phyloP scores from a whole-genome alignment of 2,329 filamentous ascomycete genomes.

The Diaporthe longicolla region DNA sequence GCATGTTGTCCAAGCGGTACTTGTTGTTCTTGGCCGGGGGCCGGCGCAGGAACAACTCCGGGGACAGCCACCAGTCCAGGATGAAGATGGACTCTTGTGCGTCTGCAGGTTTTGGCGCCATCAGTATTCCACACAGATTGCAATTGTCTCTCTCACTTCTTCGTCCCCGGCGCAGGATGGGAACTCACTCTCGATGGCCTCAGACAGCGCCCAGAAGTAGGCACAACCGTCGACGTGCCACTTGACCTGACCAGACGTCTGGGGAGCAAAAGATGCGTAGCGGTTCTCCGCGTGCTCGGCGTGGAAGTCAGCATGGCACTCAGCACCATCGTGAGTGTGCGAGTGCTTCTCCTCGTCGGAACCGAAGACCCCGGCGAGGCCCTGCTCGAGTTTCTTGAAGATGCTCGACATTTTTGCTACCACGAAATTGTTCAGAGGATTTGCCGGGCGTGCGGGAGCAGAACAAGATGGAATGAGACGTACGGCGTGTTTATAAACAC shows the following conservation, averaged over 20 bases:
- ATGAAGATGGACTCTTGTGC: conserved; percentile 87
- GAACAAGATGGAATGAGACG: not conserved
- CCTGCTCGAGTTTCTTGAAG: conserved; percentile 60
- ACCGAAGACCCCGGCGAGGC: conserved; percentile 57
- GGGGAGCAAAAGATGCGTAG: conserved; percentile 79
- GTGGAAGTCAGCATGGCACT: conserved; percentile 57
- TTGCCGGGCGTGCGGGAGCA: conserved; percentile 7
- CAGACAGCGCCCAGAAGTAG: conserved; percentile 88
- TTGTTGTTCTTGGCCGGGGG: conserved; percentile 86
- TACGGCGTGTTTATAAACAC: conserved; percentile 37
- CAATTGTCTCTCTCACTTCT: not conserved
- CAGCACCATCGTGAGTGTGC: conserved; percentile 58
- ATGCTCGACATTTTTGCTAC: conserved; percentile 52
- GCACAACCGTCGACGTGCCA: conserved; percentile 90
- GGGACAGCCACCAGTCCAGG: conserved; percentile 91
- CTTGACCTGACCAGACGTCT: conserved; percentile 81
- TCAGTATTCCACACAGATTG: not conserved
- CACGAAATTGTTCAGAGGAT: conserved; percentile 46
- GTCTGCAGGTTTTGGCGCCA: conserved; percentile 55
- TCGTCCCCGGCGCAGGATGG: not conserved
- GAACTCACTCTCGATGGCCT: conserved; percentile 76
- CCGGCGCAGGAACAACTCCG: conserved; percentile 88
- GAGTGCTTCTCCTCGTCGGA: conserved; percentile 58
- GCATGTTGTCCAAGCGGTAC: conserved; percentile 87
- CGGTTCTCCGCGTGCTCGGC: conserved; percentile 64